phyloP scores from a whole-genome alignment of 192 early-diverging fungal species.

The Gryganskiella cystojenkinii region DNA sequence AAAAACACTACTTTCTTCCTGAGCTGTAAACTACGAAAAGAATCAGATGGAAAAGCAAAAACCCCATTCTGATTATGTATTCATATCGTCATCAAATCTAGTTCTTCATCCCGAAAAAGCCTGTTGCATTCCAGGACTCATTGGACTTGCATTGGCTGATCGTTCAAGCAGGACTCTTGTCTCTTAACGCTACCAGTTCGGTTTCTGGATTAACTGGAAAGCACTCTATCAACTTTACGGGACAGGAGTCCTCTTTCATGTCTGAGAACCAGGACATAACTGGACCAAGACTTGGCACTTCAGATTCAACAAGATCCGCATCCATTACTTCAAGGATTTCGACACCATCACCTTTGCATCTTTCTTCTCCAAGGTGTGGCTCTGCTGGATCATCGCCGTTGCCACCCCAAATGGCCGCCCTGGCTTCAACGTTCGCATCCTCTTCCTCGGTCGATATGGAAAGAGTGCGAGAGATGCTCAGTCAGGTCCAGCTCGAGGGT shows the following conservation, averaged over 20 bases:
- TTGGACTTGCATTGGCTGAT: slow-evolving; percentile 29
- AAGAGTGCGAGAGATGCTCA: slow-evolving; percentile 21
- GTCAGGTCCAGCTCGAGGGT: slow-evolving; percentile 21
- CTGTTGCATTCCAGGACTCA: slow-evolving; percentile 10
- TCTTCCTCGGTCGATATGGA: slow-evolving; percentile 26
- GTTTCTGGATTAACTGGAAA: no score
- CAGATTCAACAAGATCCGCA: no score
- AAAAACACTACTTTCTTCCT: background rate
- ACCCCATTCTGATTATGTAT: background rate
- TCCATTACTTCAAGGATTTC: background rate
- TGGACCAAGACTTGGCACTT: no score
- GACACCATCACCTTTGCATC: background rate
- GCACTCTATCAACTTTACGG: no score
- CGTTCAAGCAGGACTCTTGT: slow-evolving; percentile 14
- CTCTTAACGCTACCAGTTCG: no score
- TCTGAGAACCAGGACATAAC: no score
- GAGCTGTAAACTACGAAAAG: background rate
- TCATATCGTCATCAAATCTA: no score
- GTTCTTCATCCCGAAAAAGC: slow-evolving; percentile 44
- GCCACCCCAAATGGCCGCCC: background rate
- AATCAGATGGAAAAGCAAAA: background rate
- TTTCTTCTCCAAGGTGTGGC: no score
- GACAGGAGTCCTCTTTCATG: no score
- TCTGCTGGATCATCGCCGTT: no score
- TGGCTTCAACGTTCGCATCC: background rate